Conservation (phyloP, 1,284 basidiomycete genomes). For the Malassezia japonica region DNA sequence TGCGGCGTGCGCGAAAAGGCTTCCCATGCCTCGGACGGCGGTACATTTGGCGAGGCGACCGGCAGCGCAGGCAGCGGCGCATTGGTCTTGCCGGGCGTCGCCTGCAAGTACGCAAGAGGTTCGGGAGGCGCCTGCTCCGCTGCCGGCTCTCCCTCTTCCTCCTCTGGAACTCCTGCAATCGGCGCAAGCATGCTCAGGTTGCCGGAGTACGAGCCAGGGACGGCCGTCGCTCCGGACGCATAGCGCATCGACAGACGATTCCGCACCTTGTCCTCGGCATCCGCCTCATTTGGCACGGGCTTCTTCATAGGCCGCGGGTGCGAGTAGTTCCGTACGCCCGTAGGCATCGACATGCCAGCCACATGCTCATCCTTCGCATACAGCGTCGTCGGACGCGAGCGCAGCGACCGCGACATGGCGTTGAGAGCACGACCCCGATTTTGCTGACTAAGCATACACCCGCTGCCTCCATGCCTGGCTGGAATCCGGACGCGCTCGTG, state of each 20-base stretch:
- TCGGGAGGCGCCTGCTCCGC: neutral
- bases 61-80: neutral
- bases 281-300: conserved; percentile 19
- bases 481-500: conserved; percentile 15
- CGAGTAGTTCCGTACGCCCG: neutral
- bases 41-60: neutral
- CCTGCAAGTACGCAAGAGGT: neutral
- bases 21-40: neutral
- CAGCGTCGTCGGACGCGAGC: conserved; percentile 44
- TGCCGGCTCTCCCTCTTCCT: conserved; percentile 11
- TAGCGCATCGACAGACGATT: conserved; percentile 47
- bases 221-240: conserved; percentile 24
- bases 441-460: neutral
- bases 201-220: conserved; percentile 14
- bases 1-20: conserved; percentile 6
- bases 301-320: conserved; percentile 12
- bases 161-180: conserved; percentile 9
- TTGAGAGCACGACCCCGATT: neutral
- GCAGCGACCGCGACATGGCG: conserved; percentile 40
- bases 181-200: conserved; percentile 8
- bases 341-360: neutral
- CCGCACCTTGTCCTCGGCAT: conserved; percentile 39
- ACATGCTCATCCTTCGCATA: conserved; percentile 25
- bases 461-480: neutral
- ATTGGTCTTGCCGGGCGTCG: neutral